Evolutionary conservation across 768 basidiomycete genomes (phyloP), one percentile per base, ranked within the genome.

Genomic region (Boletus speciosus): DNA sequence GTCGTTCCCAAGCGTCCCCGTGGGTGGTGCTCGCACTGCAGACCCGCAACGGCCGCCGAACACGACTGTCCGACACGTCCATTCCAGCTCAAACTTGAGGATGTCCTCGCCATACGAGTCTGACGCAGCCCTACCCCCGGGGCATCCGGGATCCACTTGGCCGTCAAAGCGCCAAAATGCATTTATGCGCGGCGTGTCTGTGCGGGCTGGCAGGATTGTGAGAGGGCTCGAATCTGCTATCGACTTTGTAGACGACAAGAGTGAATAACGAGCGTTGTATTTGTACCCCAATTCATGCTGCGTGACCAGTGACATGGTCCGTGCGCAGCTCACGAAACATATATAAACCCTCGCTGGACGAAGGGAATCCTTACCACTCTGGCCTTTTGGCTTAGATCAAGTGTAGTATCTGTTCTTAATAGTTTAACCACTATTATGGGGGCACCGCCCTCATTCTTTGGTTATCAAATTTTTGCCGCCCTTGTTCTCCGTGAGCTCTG

Each of bases 401-500:
- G 82, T 83, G 82, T 83, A 83, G 82, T 83, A 83, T 83, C 82
- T 83, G 81, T 83, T 82, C 80, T 82, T 81, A 76, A 76, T 75
- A 82, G 78, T 73, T 58, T 70, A 79, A 69, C 78, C 77, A 77
- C 78, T 79, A 78, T 80, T 78, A 80, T 78, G 76, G 68, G 67
- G 73, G 76, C 79, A 81, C 72, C 70, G 78, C 76, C 65, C 70
- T 71, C 72, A 74, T 78, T 78, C 61, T 66, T 66, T 80, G 79
- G 79, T 81, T 81, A 81, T 80, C 73, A 76, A 69, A 69, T 60
- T 66, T 67, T 67, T 67, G 67, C 36, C 57, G 56, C 66, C 47
- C 36, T 62, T 62, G 60, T 56, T 38, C 62, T 34, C 2, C 3
- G 51, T 6, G 62, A 65, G 62, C 74, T 75, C 74, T 75, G 74